Base-by-base conservation (phyloP, 1,139 yeast genomes). In the Zhuliangozyma parablackwelliae region DNA sequence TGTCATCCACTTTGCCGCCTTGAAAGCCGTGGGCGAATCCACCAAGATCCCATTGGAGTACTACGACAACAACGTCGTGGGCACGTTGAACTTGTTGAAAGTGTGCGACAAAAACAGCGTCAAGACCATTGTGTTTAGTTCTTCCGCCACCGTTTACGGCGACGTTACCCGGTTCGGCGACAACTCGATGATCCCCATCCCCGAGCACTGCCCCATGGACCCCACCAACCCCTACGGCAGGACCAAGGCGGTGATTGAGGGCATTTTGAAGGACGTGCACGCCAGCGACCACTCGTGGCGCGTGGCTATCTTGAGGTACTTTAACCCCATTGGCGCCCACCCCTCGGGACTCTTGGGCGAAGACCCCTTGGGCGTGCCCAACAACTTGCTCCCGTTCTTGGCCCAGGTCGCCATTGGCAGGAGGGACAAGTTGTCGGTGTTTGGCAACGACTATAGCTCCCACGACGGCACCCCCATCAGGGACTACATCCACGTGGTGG, bases 1-100 rank as follows among this genome's bases (percentile, higher is more conserved):
- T 1, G 89, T 84, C 11, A 72, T 86, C 36, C 95, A 85, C 56
- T 84, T 85, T 62, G 95, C 94, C n/a, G 92, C 90, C 21, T 72
- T 85, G 53, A 85, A 85, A 58, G 92, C 94, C 2, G 95, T 85
- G 28, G 92, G 89, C 28, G 94, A 85, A 58, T 80, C 88, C n/a
- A 73, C 85, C 26, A 54, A 74, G 50, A 75, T 80, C 39, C 95
- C 95, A n/a, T 68, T 83, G 41, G 68, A 60, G 32, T 85, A 85
- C 61, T 84, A 82, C 56, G 79, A 78, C 39, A 82, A 82, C 55
- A 85, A 85, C 51, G 78, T 85, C 28, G 57, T 63, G 25, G 92
- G 94, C 26, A 78, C 92, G 23, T 59, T 82, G 44, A 72, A 65
- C 40, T 65, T 86, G 45, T 57, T 85, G 46, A 66, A 72, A 43